Evolutionary conservation across 2,329 filamentous ascomycete species (phyloP).

Genomic region (Penicillium polonicum): DNA sequence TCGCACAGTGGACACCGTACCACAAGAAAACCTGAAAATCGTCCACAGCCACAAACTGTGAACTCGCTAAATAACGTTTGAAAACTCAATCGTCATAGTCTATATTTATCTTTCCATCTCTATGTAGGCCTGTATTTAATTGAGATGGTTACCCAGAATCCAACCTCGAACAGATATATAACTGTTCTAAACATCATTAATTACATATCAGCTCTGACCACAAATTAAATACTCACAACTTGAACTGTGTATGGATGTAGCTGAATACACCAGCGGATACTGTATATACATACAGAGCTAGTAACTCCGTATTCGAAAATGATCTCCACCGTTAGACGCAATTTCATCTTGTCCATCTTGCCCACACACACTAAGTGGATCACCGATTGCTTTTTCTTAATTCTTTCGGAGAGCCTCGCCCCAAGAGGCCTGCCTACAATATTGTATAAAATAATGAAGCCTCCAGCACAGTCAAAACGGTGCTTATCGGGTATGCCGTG

Average conservation of each 20-base stretch:
- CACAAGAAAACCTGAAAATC: conserved; percentile 7
- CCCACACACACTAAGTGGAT: conserved; percentile 23
- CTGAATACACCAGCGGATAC: conserved; percentile 1
- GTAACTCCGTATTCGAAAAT: conserved; percentile 9
- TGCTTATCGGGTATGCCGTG: conserved; percentile 1
- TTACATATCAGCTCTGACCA: neutral
- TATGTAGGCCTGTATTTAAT: too few relatives aligned
- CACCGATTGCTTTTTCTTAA: conserved; percentile 17
- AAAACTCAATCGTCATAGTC: neutral
- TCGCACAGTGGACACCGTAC: conserved; percentile 5
- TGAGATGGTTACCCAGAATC: neutral
- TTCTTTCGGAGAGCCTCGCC: conserved; percentile 20
- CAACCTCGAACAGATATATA: neutral
- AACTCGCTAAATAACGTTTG: conserved; percentile 1
- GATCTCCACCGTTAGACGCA: conserved; percentile 21
- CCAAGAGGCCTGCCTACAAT: conserved; percentile 7
- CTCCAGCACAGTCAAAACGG: neutral
- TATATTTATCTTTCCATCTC: conserved; percentile 1
- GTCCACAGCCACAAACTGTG: neutral
- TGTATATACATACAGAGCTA: conserved; percentile 13
- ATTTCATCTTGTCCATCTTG: conserved; percentile 15
- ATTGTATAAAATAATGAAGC: neutral
- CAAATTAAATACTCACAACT: neutral
- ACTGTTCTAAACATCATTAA: neutral
- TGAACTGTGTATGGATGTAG: neutral